Percentiles rank a stretch among this genome's conserved stretches.
Conservation (phyloP, 148 eudicot species). For the Cornus controversa region DNA sequence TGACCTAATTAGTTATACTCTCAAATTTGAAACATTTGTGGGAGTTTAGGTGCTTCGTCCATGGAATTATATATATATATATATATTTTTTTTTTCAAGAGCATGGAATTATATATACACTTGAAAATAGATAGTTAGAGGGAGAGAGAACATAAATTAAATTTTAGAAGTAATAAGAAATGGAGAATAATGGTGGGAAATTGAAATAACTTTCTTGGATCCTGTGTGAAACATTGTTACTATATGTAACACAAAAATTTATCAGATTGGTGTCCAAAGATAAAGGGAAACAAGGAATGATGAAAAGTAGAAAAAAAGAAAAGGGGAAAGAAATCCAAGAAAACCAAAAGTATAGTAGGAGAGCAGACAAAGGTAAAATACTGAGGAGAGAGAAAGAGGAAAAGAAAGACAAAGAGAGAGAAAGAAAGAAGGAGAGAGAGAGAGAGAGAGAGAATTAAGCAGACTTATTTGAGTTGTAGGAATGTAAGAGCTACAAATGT, state of each 20-base stretch:
- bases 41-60: too few relatives aligned
- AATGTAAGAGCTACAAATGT: background rate
- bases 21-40: too few relatives aligned
- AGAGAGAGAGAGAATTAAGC: background rate
- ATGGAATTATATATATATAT: too few relatives aligned
- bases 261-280: conserved; percentile 54
- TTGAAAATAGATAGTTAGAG: too few relatives aligned
- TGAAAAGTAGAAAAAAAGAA: conserved; percentile 60
- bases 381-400: background rate
- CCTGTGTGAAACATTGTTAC: conserved; percentile 46
- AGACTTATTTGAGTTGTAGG: too few relatives aligned
- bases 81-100: too few relatives aligned
- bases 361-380: conserved; percentile 10
- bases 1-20: too few relatives aligned
- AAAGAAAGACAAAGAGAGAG: background rate
- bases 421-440: conserved; percentile 1
- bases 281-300: conserved; percentile 73
- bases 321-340: conserved; percentile 34
- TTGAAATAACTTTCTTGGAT: conserved; percentile 64
- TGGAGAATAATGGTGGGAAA: conserved; percentile 23
- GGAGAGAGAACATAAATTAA: too few relatives aligned
- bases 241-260: conserved; percentile 25
- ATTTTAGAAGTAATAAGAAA: background rate
- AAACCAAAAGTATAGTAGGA: conserved; percentile 21
- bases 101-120: too few relatives aligned